Percentiles rank a stretch among this genome's conserved stretches.
Conservation (phyloP, 768 basidiomycete genomes). For the Suillus paluster region DNA sequence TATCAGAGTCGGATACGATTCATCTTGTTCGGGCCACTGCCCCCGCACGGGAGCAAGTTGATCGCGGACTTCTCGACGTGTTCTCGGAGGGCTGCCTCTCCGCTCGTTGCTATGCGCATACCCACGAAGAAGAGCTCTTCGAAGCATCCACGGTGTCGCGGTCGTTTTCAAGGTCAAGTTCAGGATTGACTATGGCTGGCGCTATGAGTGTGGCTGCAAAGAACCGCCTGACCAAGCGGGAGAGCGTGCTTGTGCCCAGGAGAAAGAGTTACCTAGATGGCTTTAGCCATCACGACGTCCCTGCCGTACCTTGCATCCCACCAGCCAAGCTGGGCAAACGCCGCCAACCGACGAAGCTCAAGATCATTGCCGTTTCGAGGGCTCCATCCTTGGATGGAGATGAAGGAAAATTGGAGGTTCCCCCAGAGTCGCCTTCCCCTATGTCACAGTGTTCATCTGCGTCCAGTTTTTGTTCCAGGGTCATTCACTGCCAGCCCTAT, state of each 20-base stretch:
- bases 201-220: slow-evolving; percentile 58
- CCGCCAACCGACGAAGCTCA: slow-evolving; percentile 34
- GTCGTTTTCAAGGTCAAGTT: slow-evolving; percentile 57
- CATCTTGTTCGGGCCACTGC: slow-evolving; percentile 71
- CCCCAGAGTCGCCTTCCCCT: slow-evolving; percentile 41
- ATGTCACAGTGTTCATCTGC: slow-evolving; percentile 43
- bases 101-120: slow-evolving; percentile 67
- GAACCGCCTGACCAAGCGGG: slow-evolving; percentile 63
- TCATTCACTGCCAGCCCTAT: slow-evolving; percentile 24
- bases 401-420: slow-evolving; percentile 25
- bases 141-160: slow-evolving; percentile 51
- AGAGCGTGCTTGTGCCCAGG: slow-evolving; percentile 70
- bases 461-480: slow-evolving; percentile 28
- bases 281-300: not conserved
- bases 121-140: slow-evolving; percentile 67
- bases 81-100: slow-evolving; percentile 74
- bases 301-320: not conserved
- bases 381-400: slow-evolving; percentile 26
- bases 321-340: slow-evolving; percentile 19
- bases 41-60: slow-evolving; percentile 69
- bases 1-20: slow-evolving; percentile 53
- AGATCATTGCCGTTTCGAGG: slow-evolving; percentile 27
- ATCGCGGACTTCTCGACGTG: slow-evolving; percentile 80
- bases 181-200: slow-evolving; percentile 62
- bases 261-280: slow-evolving; percentile 52